Conservation (phyloP, 805 yeast genomes). For the Pichia ethanolica region DNA sequence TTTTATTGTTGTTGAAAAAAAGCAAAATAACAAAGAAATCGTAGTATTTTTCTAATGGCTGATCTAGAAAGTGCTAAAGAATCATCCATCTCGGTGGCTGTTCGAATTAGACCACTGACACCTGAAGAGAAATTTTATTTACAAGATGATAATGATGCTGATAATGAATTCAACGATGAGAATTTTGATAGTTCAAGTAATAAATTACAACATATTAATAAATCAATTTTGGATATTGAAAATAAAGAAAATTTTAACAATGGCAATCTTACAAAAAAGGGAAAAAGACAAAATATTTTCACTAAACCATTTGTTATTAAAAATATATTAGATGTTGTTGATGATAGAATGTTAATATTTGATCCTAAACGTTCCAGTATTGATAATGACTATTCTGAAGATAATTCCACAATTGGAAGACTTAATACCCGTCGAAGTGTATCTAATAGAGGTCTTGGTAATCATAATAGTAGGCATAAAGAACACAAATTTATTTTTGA, state of each 20-base stretch:
- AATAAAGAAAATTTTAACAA: neutral
- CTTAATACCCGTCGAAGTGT: neutral
- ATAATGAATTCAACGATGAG: neutral
- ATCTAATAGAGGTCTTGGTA: slow-evolving; percentile 8
- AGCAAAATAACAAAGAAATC: too few relatives aligned
- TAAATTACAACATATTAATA: too few relatives aligned
- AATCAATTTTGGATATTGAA: neutral
- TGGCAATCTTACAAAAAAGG: neutral
- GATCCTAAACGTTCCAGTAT: slow-evolving; percentile 45
- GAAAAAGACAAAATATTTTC: neutral
- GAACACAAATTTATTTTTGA: slow-evolving; percentile 84
- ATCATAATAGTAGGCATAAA: slow-evolving; percentile 40
- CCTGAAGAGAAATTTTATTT: slow-evolving; percentile 35
- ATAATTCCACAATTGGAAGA: neutral
- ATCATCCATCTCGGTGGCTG: slow-evolving; percentile 69
- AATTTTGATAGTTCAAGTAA: neutral
- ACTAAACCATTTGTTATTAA: slow-evolving; percentile 35
- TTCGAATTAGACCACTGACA: slow-evolving; percentile 82
- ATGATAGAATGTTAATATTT: slow-evolving; percentile 77
- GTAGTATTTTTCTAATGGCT: neutral
- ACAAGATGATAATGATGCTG: neutral
- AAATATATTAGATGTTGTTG: slow-evolving; percentile 70
- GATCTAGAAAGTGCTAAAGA: slow-evolving; percentile 20
- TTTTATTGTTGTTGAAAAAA: too few relatives aligned
- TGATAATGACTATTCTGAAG: slow-evolving; percentile 1